Evolutionary conservation across 192 early-diverging fungal genomes (phyloP).

Genomic region (Chytriomyces sp.): DNA sequence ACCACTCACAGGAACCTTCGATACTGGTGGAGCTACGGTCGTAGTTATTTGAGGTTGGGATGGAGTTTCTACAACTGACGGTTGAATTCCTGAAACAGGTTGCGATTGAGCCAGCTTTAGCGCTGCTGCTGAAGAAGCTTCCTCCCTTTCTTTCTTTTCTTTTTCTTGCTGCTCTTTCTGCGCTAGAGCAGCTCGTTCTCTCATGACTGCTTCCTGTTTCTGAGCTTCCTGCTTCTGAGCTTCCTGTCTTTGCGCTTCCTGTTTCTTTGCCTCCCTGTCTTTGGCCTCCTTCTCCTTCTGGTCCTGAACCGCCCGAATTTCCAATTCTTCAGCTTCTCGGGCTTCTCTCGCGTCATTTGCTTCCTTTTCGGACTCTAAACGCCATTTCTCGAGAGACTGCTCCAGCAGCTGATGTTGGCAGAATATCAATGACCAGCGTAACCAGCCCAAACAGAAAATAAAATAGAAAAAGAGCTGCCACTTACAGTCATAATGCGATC

Average conservation of each 20-base stretch:
- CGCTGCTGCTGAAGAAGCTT: slow-evolving; percentile 22
- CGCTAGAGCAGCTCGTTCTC: slow-evolving; percentile 10
- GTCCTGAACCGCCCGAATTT: background rate
- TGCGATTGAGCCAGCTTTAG: slow-evolving; percentile 1
- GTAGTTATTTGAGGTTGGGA: slow-evolving; percentile 1
- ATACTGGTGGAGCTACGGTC: background rate
- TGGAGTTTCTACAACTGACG: background rate
- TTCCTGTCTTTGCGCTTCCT: slow-evolving; percentile 23
- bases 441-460: too few species aligned
- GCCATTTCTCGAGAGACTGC: background rate
- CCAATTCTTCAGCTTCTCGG: background rate
- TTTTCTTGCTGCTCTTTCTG: slow-evolving; percentile 17
- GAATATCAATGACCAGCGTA: too few species aligned
- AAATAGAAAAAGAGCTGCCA: too few species aligned
- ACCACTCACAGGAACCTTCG: background rate
- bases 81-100: slow-evolving; percentile 15
- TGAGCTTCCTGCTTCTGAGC: slow-evolving; percentile 16
- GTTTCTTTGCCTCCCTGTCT: slow-evolving; percentile 17
- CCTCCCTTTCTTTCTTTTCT: background rate
- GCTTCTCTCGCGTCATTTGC: background rate
- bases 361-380: background rate
- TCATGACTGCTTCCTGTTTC: slow-evolving; percentile 20
- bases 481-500: too few species aligned
- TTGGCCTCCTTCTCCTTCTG: slow-evolving; percentile 16
- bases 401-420: background rate